These are phyloP conservation scores for Penicillium egyptiacum DNA, from an alignment of 495 filamentous ascomycete genomes.

Conservation along the genomic window DNA sequence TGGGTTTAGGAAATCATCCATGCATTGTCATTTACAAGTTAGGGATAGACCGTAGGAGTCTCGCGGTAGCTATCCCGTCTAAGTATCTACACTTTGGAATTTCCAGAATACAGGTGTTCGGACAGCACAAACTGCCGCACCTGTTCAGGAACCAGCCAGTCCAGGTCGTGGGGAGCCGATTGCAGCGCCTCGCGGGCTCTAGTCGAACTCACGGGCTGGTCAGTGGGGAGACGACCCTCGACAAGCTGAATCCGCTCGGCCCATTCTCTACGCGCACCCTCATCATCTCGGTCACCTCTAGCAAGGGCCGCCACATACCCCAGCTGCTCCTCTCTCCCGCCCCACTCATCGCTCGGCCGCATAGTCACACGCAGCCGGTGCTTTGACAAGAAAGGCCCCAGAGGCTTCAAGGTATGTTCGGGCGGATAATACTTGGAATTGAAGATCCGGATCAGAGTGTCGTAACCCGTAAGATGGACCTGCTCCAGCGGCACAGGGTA, in stretches of 20 bases:
- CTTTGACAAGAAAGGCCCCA: constrained; percentile 67
- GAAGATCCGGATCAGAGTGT: constrained; percentile 84
- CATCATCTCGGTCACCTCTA: constrained; percentile 49
- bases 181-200: constrained; percentile 65
- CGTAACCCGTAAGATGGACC: constrained; percentile 81
- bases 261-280: constrained; percentile 68
- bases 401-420: constrained; percentile 49
- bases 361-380: constrained; percentile 72
- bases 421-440: constrained; percentile 80
- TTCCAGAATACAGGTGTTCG: constrained; percentile 36
- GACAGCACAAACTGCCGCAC: constrained; percentile 59
- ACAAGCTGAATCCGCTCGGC: constrained; percentile 67
- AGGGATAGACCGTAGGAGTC: background rate
- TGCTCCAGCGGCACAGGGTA: constrained; percentile 57
- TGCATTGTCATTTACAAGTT: constrained; percentile 8
- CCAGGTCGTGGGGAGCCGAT: constrained; percentile 55
- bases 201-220: constrained; percentile 73
- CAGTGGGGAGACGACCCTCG: constrained; percentile 54
- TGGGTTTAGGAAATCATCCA: constrained; percentile 3
- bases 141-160: constrained; percentile 59
- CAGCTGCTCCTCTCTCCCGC: constrained; percentile 56
- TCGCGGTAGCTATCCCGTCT: background rate
- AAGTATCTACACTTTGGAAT: constrained; percentile 1
- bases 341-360: constrained; percentile 68
- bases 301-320: constrained; percentile 55